These are phyloP conservation scores for Pythium angustatum DNA, from an alignment of 352 stramenopile species.

Conservation along the genomic window DNA sequence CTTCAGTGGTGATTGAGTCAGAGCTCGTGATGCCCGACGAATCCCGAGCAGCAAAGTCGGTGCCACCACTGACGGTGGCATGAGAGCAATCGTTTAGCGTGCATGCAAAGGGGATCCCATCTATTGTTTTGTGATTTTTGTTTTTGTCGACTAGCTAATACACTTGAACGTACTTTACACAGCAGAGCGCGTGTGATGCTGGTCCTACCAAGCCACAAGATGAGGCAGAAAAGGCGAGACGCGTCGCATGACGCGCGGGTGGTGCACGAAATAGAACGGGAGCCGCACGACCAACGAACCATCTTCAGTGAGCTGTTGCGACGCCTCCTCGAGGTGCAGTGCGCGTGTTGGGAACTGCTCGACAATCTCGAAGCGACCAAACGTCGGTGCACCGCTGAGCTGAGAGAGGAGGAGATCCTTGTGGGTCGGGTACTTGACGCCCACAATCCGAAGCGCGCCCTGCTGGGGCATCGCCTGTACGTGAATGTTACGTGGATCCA, in stretches of 20 bases:
- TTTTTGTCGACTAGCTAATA: neutral
- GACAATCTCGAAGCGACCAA: slow-evolving; percentile 66
- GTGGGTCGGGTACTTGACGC: slow-evolving; percentile 53
- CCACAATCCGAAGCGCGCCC: slow-evolving; percentile 45
- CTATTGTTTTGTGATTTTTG: neutral
- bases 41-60: neutral
- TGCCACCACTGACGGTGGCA: neutral
- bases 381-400: slow-evolving; percentile 54
- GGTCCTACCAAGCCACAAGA: slow-evolving; percentile 18
- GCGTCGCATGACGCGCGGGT: slow-evolving; percentile 33
- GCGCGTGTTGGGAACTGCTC: slow-evolving; percentile 50
- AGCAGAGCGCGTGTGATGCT: neutral
- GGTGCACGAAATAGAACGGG: slow-evolving; percentile 45
- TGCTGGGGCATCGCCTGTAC: slow-evolving; percentile 46
- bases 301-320: slow-evolving; percentile 46
- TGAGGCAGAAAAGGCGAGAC: slow-evolving; percentile 36
- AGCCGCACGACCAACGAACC: slow-evolving; percentile 60
- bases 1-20: neutral
- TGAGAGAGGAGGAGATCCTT: slow-evolving; percentile 59
- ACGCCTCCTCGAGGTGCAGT: slow-evolving; percentile 54
- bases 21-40: neutral
- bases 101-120: neutral
- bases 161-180: slow-evolving; percentile 5
- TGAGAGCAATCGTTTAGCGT: neutral
- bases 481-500: slow-evolving; percentile 36